phyloP scores from a whole-genome alignment of 225 moss, liverwort and hornwort genomes.

The Sphagnum tenellum region DNA sequence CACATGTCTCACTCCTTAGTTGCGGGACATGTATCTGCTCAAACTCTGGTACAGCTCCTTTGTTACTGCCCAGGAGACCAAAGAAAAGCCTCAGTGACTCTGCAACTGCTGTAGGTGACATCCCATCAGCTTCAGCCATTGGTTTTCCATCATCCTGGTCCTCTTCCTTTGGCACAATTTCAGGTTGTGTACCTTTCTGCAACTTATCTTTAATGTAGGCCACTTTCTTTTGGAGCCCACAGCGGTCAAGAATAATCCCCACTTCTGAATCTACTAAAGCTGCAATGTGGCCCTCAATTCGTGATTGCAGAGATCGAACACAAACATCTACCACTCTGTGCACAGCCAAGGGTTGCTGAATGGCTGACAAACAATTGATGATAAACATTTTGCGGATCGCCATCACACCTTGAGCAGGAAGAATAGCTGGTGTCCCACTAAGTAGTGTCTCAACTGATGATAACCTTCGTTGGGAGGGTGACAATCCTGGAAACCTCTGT shows the following conservation, averaged over 20 bases:
- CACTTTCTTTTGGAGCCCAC: conserved; percentile 87
- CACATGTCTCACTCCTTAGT: conserved; percentile 85
- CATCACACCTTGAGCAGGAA: conserved; percentile 50
- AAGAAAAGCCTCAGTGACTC: conserved; percentile 75
- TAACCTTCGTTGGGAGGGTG: conserved; percentile 53
- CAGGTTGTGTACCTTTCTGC: conserved; percentile 46
- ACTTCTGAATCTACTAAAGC: conserved; percentile 81
- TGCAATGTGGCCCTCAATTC: conserved; percentile 71
- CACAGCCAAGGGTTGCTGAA: conserved; percentile 79
- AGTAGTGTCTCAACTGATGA: conserved; percentile 58
- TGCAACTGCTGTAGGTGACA: conserved; percentile 68
- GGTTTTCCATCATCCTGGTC: conserved; percentile 74
- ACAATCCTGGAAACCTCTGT: conserved; percentile 48
- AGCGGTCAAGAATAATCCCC: conserved; percentile 68
- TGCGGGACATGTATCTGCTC: conserved; percentile 90
- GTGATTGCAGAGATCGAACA: conserved; percentile 46
- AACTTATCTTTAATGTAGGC: conserved; percentile 70
- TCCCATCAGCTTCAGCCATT: conserved; percentile 69
- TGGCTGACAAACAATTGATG: conserved; percentile 85
- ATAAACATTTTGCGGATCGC: conserved; percentile 74
- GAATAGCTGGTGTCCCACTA: conserved; percentile 26
- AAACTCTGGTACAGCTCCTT: conserved; percentile 87
- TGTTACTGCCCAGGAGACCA: conserved; percentile 68
- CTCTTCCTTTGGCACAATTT: conserved; percentile 81
- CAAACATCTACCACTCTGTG: conserved; percentile 63